Evolutionary conservation across 352 stramenopile genomes (phyloP).

Genomic region (Pythium grandisporangium): DNA sequence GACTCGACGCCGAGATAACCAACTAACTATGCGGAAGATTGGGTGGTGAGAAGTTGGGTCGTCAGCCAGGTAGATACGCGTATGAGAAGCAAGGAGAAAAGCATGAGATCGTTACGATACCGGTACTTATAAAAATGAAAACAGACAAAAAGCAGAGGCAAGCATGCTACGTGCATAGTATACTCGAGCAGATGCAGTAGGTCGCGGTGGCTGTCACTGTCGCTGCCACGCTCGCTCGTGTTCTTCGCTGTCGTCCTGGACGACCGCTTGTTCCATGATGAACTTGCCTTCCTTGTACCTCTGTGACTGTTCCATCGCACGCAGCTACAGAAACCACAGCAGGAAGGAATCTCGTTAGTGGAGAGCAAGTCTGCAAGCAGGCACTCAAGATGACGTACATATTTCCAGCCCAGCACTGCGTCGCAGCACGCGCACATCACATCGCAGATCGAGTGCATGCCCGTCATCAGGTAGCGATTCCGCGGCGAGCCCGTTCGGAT

Average conservation of each 20-base stretch:
- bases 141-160: too few relatives aligned
- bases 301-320: conserved; percentile 70
- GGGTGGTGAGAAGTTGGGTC: too few relatives aligned
- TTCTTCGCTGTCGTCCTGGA: conserved; percentile 57
- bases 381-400: conserved; percentile 22
- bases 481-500: conserved; percentile 38
- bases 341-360: not conserved
- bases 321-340: conserved; percentile 28
- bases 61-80: too few relatives aligned
- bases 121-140: too few relatives aligned
- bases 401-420: conserved; percentile 75
- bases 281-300: conserved; percentile 85
- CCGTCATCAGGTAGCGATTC: conserved; percentile 72
- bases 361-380: not conserved
- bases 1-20: too few relatives aligned
- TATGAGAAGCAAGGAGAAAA: too few relatives aligned
- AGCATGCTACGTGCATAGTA: too few relatives aligned
- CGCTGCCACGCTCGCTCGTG: conserved; percentile 30
- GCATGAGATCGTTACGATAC: too few relatives aligned
- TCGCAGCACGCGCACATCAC: conserved; percentile 53
- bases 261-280: conserved; percentile 70
- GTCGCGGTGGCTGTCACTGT: not conserved
- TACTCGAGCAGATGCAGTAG: not conserved
- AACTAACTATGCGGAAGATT: too few relatives aligned
- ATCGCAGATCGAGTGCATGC: conserved; percentile 72